These are phyloP conservation scores for Pythium brassicae DNA, from an alignment of 352 stramenopile genomes.

Conservation along the genomic window DNA sequence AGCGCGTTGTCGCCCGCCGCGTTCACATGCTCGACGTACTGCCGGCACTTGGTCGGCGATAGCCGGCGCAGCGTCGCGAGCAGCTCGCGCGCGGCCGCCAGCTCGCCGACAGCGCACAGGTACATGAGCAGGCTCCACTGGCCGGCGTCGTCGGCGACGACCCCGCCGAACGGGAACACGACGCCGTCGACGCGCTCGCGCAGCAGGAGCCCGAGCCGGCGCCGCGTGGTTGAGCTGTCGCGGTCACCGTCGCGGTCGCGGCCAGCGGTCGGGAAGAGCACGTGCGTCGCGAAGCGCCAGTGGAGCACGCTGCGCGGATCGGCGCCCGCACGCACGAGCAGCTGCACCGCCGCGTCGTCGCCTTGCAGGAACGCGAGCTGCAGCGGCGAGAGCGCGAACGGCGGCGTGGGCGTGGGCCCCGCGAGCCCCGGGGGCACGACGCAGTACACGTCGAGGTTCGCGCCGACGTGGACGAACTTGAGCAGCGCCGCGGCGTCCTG, in stretches of 20 bases:
- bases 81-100: conserved; percentile 35
- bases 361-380: conserved; percentile 42
- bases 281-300: conserved; percentile 55
- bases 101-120: conserved; percentile 42
- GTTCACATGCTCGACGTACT: conserved; percentile 59
- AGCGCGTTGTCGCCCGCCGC: conserved; percentile 57
- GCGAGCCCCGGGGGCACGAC: conserved; percentile 22
- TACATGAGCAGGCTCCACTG: conserved; percentile 74
- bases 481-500: conserved; percentile 30
- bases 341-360: conserved; percentile 21
- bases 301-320: conserved; percentile 40
- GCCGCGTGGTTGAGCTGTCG: conserved; percentile 19
- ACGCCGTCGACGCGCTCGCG: conserved; percentile 18
- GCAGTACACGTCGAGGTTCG: conserved; percentile 46
- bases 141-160: conserved; percentile 34
- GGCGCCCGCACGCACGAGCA: conserved; percentile 40
- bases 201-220: conserved; percentile 30
- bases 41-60: conserved; percentile 19
- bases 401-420: conserved; percentile 9
- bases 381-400: conserved; percentile 31
- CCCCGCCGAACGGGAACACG: conserved; percentile 24
- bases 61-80: conserved; percentile 15
- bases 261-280: conserved; percentile 37
- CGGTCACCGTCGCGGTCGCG: conserved; percentile 10
- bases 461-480: conserved; percentile 44